Evolutionary conservation across 2,329 filamentous ascomycete genomes (phyloP).

Genomic region (Intubia oerlemansii): DNA sequence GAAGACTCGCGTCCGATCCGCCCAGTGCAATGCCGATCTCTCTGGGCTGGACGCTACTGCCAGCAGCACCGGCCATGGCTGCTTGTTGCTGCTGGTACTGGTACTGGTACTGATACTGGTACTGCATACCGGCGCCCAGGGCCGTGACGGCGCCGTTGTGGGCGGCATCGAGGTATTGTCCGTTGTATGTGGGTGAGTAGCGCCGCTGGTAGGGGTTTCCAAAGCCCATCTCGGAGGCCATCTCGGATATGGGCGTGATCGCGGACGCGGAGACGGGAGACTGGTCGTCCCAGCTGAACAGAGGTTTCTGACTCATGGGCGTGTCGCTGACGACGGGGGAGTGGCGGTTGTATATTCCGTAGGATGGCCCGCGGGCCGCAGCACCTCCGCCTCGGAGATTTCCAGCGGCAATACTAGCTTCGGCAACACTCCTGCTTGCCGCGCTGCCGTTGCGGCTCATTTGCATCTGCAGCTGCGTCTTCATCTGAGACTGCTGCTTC

Average conservation of each 20-base stretch:
- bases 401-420: too few species aligned
- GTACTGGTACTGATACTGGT: not conserved
- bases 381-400: constrained; percentile 14
- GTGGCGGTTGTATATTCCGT: constrained; percentile 19
- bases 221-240: too few species aligned
- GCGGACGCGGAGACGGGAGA: constrained; percentile 22
- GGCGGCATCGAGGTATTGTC: too few species aligned
- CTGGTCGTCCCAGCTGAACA: constrained; percentile 29
- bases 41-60: constrained; percentile 6
- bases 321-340: too few species aligned
- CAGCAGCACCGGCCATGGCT: not conserved
- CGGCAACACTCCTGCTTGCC: too few species aligned
- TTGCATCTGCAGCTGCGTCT: too few species aligned
- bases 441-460: too few species aligned
- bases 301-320: constrained; percentile 29
- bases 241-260: constrained; percentile 9
- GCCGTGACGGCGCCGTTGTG: constrained; percentile 34
- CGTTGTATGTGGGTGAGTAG: constrained; percentile 38
- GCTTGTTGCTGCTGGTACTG: not conserved
- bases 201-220: constrained; percentile 11
- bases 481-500: too few species aligned
- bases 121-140: constrained; percentile 12
- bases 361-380: constrained; percentile 8
- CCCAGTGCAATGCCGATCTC: constrained; percentile 23
- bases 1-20: constrained; percentile 14